phyloP scores from a whole-genome alignment of 345 rosid genomes.

The Acer saccharum region DNA sequence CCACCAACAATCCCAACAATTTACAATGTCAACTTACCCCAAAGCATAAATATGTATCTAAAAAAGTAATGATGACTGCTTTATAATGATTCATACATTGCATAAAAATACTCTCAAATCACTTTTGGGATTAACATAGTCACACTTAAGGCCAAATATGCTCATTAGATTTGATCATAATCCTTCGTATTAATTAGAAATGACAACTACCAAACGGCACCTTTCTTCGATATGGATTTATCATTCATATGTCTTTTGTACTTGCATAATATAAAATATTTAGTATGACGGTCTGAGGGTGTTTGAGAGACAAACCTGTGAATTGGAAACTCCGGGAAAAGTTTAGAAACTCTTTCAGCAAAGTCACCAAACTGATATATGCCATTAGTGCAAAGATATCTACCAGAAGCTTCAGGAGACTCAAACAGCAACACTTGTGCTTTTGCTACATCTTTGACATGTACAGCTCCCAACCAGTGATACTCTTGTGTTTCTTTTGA shows the following conservation, averaged over 20 bases:
- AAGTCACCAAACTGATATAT: conserved; percentile 75
- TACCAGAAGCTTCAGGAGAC: conserved; percentile 61
- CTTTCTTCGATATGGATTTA: not conserved
- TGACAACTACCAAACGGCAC: not conserved
- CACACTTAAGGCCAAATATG: not conserved
- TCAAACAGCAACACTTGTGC: conserved; percentile 64
- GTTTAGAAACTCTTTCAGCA: conserved; percentile 55
- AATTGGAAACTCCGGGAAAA: conserved; percentile 67
- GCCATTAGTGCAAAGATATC: conserved; percentile 80
- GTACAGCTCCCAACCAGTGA: conserved; percentile 83
- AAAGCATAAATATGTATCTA: not conserved
- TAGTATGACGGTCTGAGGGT: not conserved
- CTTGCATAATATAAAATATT: not conserved
- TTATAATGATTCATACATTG: not conserved
- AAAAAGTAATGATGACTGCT: not conserved
- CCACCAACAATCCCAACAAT: conserved; percentile 1
- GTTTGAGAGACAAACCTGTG: conserved; percentile 47
- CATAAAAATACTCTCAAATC: conserved; percentile 9
- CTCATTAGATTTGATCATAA: not conserved
- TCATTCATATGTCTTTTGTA: not conserved
- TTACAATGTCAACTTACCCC: not conserved
- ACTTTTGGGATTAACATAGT: not conserved
- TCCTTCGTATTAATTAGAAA: not conserved
- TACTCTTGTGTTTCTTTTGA: conserved; percentile 63
- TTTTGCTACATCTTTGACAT: conserved; percentile 75